Evolutionary conservation across 1,284 basidiomycete genomes (phyloP).

Genomic region (Xerocomus cyaneibrunnescens): DNA sequence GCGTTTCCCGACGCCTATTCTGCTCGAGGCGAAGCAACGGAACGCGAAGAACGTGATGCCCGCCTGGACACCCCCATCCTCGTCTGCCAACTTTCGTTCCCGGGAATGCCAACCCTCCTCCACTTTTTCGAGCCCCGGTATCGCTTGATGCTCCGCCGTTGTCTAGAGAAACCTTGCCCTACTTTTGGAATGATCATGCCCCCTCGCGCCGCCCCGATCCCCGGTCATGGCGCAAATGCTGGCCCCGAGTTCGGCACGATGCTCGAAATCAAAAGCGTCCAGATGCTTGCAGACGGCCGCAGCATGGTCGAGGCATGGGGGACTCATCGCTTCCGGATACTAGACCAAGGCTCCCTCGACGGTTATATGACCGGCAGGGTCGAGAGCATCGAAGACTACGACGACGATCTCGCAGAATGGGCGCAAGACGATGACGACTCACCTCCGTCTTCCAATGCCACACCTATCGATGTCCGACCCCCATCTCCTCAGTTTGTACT

Average conservation of each 20-base stretch:
- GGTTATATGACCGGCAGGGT: conserved; percentile 88
- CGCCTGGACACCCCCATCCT: conserved; percentile 89
- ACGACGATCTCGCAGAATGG: conserved; percentile 43
- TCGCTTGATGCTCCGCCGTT: conserved; percentile 91
- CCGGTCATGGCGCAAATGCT: conserved; percentile 39
- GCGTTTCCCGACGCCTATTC: conserved; percentile 59
- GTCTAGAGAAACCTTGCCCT: conserved; percentile 72
- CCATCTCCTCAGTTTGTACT: conserved; percentile 15
- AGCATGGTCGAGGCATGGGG: conserved; percentile 90
- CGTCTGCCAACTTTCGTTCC: conserved; percentile 87
- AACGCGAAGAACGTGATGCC: conserved; percentile 74
- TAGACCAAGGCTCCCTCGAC: conserved; percentile 80
- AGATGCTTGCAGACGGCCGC: conserved; percentile 87
- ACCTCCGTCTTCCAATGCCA: conserved; percentile 12
- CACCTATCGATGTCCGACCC: conserved; percentile 9
- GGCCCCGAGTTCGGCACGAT: conserved; percentile 88
- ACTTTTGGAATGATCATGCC: conserved; percentile 92
- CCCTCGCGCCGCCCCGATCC: conserved; percentile 33
- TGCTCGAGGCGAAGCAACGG: conserved; percentile 58
- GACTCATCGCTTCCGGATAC: conserved; percentile 78
- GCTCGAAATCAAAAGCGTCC: conserved; percentile 84
- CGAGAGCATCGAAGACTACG: conserved; percentile 58
- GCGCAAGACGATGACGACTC: conserved; percentile 17
- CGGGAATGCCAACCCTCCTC: conserved; percentile 84
- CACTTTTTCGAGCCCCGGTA: conserved; percentile 94